phyloP scores from a whole-genome alignment of 495 filamentous ascomycete species.

The Penicillium tannophilum region DNA sequence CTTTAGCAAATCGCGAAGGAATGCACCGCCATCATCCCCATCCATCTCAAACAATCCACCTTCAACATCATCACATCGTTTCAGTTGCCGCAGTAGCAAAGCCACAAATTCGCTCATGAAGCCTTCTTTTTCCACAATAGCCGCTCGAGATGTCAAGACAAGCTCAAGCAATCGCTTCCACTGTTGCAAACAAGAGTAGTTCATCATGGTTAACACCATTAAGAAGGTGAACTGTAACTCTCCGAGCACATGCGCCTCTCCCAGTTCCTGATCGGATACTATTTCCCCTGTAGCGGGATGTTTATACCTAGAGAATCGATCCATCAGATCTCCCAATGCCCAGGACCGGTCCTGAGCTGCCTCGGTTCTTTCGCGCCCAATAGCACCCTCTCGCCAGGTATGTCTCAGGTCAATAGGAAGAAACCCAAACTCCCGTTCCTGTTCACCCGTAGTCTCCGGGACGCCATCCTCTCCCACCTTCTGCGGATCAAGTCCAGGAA shows the following conservation, averaged over 20 bases:
- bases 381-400: constrained; percentile 69
- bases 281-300: constrained; percentile 17
- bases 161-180: constrained; percentile 79
- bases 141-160: constrained; percentile 66
- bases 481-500: constrained; percentile 47
- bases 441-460: constrained; percentile 15
- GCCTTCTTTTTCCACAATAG: constrained; percentile 55
- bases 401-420: constrained; percentile 54
- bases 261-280: constrained; percentile 23
- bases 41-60: constrained; percentile 57
- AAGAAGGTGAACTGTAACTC: constrained; percentile 87
- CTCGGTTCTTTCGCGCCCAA: constrained; percentile 72
- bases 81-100: constrained; percentile 69
- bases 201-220: constrained; percentile 77
- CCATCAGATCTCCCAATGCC: constrained; percentile 61
- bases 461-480: constrained; percentile 12
- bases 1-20: constrained; percentile 56
- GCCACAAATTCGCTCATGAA: constrained; percentile 64
- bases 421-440: constrained; percentile 48
- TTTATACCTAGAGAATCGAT: constrained; percentile 32
- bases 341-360: constrained; percentile 71
- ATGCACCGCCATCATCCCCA: constrained; percentile 54
- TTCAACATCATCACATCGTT: constrained; percentile 70
- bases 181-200: constrained; percentile 82
- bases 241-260: constrained; percentile 64